Conservation (phyloP, 2,329 filamentous ascomycete species). For the Nemania diffusa region DNA sequence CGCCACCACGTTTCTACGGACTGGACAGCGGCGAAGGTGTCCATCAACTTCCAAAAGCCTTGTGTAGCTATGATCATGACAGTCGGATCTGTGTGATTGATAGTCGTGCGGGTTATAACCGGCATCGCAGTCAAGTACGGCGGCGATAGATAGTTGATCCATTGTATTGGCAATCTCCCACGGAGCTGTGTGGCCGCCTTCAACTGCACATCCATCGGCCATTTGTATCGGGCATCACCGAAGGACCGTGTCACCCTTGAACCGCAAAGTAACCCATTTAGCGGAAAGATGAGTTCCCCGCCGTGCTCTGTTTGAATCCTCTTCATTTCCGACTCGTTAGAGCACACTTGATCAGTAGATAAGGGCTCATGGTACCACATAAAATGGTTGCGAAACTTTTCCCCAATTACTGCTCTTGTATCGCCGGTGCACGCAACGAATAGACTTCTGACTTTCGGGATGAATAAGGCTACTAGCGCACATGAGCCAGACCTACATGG, state of each 20-base stretch:
- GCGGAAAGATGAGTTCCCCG: not conserved
- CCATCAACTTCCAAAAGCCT: not conserved
- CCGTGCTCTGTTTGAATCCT: not conserved
- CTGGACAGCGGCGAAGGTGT: not conserved
- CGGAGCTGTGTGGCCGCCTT: not conserved
- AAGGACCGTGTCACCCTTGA: not conserved
- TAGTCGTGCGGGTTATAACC: not conserved
- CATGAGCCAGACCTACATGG: not conserved
- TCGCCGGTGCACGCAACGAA: conserved; percentile 7
- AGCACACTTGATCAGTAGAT: not conserved
- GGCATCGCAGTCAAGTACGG: conserved; percentile 13
- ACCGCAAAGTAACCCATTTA: not conserved
- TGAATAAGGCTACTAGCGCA: conserved; percentile 3
- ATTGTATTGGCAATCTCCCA: not conserved
- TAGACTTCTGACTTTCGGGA: not conserved
- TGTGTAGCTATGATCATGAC: conserved; percentile 6
- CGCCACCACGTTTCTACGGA: not conserved
- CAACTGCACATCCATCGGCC: not conserved
- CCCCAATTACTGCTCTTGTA: conserved; percentile 4
- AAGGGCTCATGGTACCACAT: not conserved
- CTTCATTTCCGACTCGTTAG: not conserved
- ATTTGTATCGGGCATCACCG: conserved; percentile 2
- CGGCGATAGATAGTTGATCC: not conserved
- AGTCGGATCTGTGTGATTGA: not conserved
- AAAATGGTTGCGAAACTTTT: too few relatives aligned